phyloP scores from a whole-genome alignment of 257 asterid genomes.

The Agastache rugosa region DNA sequence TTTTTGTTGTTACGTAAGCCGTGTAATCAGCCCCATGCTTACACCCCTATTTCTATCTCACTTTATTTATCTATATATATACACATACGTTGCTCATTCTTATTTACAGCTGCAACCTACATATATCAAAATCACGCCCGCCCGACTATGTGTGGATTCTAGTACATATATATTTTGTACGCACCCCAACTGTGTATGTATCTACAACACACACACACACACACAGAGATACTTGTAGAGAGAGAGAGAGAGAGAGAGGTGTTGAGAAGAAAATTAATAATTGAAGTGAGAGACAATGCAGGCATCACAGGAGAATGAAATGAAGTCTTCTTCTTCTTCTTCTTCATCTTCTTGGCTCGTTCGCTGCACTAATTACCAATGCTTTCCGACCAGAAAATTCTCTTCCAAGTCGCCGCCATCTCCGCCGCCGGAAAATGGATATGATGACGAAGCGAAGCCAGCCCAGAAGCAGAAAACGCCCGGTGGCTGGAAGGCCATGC shows the following conservation, averaged over 20 bases:
- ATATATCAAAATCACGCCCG: no score
- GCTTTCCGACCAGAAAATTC: conserved; percentile 40
- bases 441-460: conserved; percentile 32
- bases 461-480: conserved; percentile 38
- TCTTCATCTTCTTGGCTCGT: conserved; percentile 43
- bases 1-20: conserved; percentile 28
- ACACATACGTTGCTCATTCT: background rate
- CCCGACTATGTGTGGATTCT: background rate
- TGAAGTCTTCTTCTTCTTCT: conserved; percentile 29
- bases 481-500: conserved; percentile 87
- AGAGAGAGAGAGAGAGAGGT: conserved; percentile 11
- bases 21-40: conserved; percentile 21
- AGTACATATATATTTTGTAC: background rate
- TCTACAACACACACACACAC: background rate
- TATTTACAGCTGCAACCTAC: background rate
- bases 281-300: conserved; percentile 34
- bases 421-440: conserved; percentile 48
- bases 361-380: conserved; percentile 40
- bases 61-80: background rate
- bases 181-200: background rate
- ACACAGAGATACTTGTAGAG: background rate
- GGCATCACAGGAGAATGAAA: conserved; percentile 31
- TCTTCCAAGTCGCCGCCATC: conserved; percentile 45
- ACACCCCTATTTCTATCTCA: background rate
- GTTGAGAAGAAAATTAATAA: background rate